phyloP scores from a whole-genome alignment of 1,284 basidiomycete species.

The Ganoderma meredithae region DNA sequence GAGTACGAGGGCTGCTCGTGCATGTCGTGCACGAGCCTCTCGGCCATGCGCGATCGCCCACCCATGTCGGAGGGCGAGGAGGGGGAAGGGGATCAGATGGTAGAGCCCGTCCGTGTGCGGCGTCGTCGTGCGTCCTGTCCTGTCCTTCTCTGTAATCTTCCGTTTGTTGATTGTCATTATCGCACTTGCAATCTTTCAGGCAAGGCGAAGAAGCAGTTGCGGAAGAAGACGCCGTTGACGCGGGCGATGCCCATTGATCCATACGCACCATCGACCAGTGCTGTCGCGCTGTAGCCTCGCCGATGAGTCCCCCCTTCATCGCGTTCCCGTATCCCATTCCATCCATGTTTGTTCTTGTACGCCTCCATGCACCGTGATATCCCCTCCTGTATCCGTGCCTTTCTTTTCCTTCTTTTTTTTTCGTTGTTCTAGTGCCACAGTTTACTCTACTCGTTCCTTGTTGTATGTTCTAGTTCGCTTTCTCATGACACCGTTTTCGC shows the following conservation, averaged over 20 bases:
- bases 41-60: conserved; percentile 14
- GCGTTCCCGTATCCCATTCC: not conserved
- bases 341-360: not conserved
- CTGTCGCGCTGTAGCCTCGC: conserved; percentile 7
- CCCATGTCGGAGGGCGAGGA: conserved; percentile 13
- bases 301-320: conserved; percentile 3
- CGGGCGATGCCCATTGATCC: conserved; percentile 21
- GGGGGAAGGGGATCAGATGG: conserved; percentile 11
- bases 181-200: conserved; percentile 10
- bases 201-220: conserved; percentile 18
- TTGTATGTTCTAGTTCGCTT: too few species aligned
- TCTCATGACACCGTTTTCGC: too few species aligned
- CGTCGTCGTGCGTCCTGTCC: conserved; percentile 22
- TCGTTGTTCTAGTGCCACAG: too few species aligned
- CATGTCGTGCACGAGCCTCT: conserved; percentile 23
- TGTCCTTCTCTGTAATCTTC: not conserved
- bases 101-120: conserved; percentile 14
- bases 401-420: too few species aligned
- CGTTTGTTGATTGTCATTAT: not conserved
- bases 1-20: conserved; percentile 22
- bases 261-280: conserved; percentile 30
- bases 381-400: not conserved
- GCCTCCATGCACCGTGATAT: not conserved
- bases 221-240: conserved; percentile 16
- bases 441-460: too few species aligned